Evolutionary conservation across 768 basidiomycete genomes (phyloP).

Genomic region (Boletus coccyginus): DNA sequence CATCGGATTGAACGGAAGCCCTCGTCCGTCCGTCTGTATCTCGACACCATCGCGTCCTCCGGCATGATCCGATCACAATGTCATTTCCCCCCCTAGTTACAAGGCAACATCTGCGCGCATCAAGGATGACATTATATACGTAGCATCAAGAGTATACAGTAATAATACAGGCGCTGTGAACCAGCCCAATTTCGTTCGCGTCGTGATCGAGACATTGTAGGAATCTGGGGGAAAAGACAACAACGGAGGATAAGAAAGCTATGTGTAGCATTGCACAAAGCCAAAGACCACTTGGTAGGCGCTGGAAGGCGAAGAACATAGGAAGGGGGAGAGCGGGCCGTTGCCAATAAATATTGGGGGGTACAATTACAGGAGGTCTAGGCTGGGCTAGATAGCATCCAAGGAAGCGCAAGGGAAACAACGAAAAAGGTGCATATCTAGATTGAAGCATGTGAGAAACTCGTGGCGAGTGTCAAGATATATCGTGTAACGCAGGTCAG

Average conservation of each 20-base stretch:
- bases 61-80: not conserved
- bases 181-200: constrained; percentile 7
- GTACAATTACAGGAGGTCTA: constrained; percentile 31
- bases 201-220: not conserved
- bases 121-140: constrained; percentile 14
- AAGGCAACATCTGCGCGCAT: not conserved
- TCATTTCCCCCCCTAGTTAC: not conserved
- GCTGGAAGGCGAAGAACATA: not conserved
- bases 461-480: constrained; percentile 18
- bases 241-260: not conserved
- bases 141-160: constrained; percentile 19
- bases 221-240: not conserved
- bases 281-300: not conserved
- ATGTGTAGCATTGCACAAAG: not conserved
- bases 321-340: not conserved
- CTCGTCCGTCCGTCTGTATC: not conserved
- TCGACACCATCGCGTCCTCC: not conserved
- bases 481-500: constrained; percentile 18
- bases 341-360: constrained; percentile 21
- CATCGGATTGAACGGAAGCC: not conserved
- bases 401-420: constrained; percentile 1
- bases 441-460: constrained; percentile 17
- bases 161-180: constrained; percentile 24
- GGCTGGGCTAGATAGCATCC: constrained; percentile 32
- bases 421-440: constrained; percentile 31